Conservation (phyloP, 2,329 filamentous ascomycete genomes). For the Lanzia echinophila region DNA sequence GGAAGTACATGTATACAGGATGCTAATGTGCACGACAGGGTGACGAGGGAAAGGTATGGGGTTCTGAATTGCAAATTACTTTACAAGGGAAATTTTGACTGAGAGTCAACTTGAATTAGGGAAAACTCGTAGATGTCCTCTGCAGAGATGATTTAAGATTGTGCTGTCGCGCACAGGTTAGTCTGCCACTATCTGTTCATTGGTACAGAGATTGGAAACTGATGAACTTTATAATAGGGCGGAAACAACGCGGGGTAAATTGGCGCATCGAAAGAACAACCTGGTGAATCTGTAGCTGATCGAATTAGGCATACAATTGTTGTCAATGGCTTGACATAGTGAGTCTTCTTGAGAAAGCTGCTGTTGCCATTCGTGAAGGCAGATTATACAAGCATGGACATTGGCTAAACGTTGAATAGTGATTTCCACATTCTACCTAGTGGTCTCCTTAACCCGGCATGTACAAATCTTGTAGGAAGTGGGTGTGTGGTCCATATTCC, state of each 20-base stretch:
- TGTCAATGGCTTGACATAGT: conserved; percentile 36
- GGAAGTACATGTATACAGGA: neutral
- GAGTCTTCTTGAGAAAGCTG: neutral
- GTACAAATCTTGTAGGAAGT: conserved; percentile 68
- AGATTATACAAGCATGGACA: neutral
- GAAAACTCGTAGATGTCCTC: conserved; percentile 49
- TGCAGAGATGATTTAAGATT: conserved; percentile 6
- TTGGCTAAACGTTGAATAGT: conserved; percentile 11
- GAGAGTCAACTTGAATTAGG: conserved; percentile 37
- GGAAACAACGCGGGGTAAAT: conserved; percentile 47
- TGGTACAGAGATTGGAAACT: conserved; percentile 29
- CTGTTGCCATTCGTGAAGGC: neutral
- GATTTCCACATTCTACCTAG: conserved; percentile 54
- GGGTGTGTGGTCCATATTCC: conserved; percentile 62
- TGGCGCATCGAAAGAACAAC: neutral
- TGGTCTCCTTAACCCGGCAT: conserved; percentile 64
- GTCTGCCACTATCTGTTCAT: neutral
- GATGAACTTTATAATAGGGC: conserved; percentile 28
- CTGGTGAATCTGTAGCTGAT: neutral
- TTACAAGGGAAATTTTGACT: neutral
- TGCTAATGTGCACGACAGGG: conserved; percentile 6
- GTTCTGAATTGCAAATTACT: neutral
- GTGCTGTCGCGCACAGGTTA: conserved; percentile 10
- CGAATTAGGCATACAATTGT: conserved; percentile 33
- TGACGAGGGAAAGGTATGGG: conserved; percentile 9